phyloP scores from a whole-genome alignment of 179 eudicot species.

The Pouteria campechiana region DNA sequence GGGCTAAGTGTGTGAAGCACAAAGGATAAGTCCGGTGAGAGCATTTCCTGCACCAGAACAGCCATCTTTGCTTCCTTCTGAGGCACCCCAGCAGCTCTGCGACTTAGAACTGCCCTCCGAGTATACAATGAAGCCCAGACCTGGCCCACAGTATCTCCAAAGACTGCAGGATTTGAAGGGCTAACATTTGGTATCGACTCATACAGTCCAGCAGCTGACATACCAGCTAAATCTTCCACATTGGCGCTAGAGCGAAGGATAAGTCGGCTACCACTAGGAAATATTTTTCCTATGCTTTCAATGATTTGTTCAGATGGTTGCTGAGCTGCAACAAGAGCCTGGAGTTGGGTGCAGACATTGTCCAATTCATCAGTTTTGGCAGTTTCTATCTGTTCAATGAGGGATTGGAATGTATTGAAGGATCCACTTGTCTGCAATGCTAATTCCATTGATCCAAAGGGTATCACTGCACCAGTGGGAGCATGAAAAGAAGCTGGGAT shows the following conservation, averaged over 20 bases:
- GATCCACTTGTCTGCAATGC: constrained; percentile 48
- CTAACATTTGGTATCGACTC: constrained; percentile 91
- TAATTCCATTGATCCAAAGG: constrained; percentile 79
- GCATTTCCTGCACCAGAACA: constrained; percentile 82
- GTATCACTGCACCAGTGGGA: constrained; percentile 78
- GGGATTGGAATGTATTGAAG: constrained; percentile 31
- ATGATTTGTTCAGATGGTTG: constrained; percentile 33
- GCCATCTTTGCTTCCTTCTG: constrained; percentile 85
- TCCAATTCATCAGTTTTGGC: constrained; percentile 64
- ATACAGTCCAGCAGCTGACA: constrained; percentile 99
- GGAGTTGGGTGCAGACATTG: constrained; percentile 58
- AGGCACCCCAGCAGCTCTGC: constrained; percentile 69
- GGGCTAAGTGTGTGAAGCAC: constrained; percentile 97
- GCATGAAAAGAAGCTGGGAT: constrained; percentile 87
- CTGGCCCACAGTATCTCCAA: constrained; percentile 47
- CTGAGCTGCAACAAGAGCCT: constrained; percentile 47
- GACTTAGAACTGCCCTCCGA: constrained; percentile 81
- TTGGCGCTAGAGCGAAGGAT: constrained; percentile 96
- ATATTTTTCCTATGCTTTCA: constrained; percentile 31
- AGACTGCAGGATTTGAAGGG: constrained; percentile 54
- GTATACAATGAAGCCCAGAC: constrained; percentile 97
- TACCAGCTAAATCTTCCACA: constrained; percentile 93
- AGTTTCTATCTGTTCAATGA: constrained; percentile 55
- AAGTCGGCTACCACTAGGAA: constrained; percentile 35
- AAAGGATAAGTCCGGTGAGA: constrained; percentile 73